Evolutionary conservation across 192 early-diverging fungal species (phyloP).

Genomic region (Gigaspora rosea): DNA sequence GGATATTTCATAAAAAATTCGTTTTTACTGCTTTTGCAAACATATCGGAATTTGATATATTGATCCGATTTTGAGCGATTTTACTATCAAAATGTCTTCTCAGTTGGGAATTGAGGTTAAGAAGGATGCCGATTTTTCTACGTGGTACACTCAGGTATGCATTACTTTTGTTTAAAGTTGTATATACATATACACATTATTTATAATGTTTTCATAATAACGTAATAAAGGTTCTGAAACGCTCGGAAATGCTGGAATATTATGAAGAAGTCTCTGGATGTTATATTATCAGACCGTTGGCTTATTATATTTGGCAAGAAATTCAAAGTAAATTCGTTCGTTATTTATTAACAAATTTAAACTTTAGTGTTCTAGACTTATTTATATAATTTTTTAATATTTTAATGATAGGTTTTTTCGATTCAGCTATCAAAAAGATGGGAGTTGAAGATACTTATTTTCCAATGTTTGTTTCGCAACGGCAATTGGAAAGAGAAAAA

Average conservation of each 20-base stretch:
- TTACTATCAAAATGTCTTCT: slow-evolving; percentile 53
- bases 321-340: slow-evolving; percentile 69
- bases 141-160: slow-evolving; percentile 88
- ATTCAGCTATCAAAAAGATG: slow-evolving; percentile 81
- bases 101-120: slow-evolving; percentile 84
- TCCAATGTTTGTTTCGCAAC: slow-evolving; percentile 97
- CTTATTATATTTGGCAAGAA: slow-evolving; percentile 96
- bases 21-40: no score
- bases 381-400: not conserved
- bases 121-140: slow-evolving; percentile 90
- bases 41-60: no score
- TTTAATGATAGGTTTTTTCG: slow-evolving; percentile 76
- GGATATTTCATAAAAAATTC: no score
- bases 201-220: not conserved
- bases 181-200: not conserved
- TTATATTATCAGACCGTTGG: slow-evolving; percentile 96
- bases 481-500: slow-evolving; percentile 92
- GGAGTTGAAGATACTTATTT: slow-evolving; percentile 99
- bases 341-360: no score
- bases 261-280: slow-evolving; percentile 95
- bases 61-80: no score
- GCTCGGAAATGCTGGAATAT: slow-evolving; percentile 97
- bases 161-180: not conserved
- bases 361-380: not conserved
- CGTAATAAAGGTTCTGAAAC: slow-evolving; percentile 65